A percentile compares a stretch with the other conserved stretches of the same genome.
These are phyloP conservation scores for Klebsormidium nitens DNA, from an alignment of 139 green algal genomes.

Conservation along the genomic window DNA sequence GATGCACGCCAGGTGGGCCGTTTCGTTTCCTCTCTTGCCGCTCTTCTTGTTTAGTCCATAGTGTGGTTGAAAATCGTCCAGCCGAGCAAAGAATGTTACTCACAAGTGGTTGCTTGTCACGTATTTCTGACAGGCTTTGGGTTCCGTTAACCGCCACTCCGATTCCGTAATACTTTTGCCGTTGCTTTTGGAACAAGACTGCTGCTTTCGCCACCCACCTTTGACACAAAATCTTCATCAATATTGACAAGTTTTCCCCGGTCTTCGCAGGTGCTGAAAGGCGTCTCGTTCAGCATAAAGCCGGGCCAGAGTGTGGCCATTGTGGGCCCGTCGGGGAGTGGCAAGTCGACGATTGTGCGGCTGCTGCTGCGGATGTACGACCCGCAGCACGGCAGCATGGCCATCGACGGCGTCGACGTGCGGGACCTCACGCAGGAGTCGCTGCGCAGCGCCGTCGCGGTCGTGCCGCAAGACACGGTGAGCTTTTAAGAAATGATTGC, in stretches of 20 bases:
- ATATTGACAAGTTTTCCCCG: background rate
- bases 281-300: slow-evolving; percentile 58
- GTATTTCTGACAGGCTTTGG: too few species aligned
- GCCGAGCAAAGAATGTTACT: too few species aligned
- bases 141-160: too few species aligned
- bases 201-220: too few species aligned
- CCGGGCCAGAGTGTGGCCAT: slow-evolving; percentile 51
- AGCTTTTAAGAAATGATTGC: slow-evolving; percentile 77
- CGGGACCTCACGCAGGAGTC: slow-evolving; percentile 55
- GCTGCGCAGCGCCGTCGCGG: slow-evolving; percentile 42
- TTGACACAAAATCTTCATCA: too few species aligned
- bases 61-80: too few species aligned
- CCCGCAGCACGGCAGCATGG: slow-evolving; percentile 56
- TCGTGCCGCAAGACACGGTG: slow-evolving; percentile 76
- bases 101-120: too few species aligned
- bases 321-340: slow-evolving; percentile 74
- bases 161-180: too few species aligned
- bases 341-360: slow-evolving; percentile 82
- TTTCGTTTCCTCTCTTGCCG: too few species aligned
- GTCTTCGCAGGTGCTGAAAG: slow-evolving; percentile 46
- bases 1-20: too few species aligned
- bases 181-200: too few species aligned
- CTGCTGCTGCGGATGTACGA: slow-evolving; percentile 82
- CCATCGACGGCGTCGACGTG: slow-evolving; percentile 70
- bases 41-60: too few species aligned